Base-by-base conservation (phyloP, 345 rosid species). In the Eucalyptus shirleyi region DNA sequence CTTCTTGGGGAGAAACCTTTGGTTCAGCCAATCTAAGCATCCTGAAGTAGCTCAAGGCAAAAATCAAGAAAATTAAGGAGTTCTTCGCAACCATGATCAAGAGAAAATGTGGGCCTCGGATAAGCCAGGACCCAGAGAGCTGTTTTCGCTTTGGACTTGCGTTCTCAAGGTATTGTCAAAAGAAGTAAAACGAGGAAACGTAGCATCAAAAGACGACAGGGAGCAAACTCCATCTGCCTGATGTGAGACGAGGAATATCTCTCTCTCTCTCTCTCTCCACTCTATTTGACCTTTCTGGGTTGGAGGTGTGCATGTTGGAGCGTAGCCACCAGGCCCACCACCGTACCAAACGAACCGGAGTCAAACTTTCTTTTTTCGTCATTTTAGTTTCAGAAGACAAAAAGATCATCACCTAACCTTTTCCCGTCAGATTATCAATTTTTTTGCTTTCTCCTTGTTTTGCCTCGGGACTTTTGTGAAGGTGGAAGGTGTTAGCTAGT, bases 1-100 rank as follows among this genome's bases (percentile, higher is more conserved):
- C 97, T 94, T 95, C 97, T 44, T 90, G 91, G 65, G 93, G 93
- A 15, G 95, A 95, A 90, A 96, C 89, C 91, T 91, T 93, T 17
- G 93, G 90, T 86, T 92, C 94, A 62, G 90, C 90, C 72, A 93
- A 51, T 51, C 88, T 87, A 88, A 90, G 90, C 92, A 93, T 86
- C 77, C 55, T 49, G 87, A 93, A 92, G 93, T 92, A 96, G 89
- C 91, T 81, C 89, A 93, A 37, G 12, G 92, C 92, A 91, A 92
- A 69, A 86, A 92, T 89, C 88, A 90, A 90, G 87, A 93, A 90
- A 32, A 88, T 91, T 88, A 91, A 88, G 86, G 90, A 37, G 86
- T 67, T 91, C 89, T 88, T 89, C 53, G 88, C 86, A 88, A 51
- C 88, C 94, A 93, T 91, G 92, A 91, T 86, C 87, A 91, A 59